Base-by-base conservation (phyloP, 2,329 filamentous ascomycete genomes). In the Pseudogymnoascus sp. region DNA sequence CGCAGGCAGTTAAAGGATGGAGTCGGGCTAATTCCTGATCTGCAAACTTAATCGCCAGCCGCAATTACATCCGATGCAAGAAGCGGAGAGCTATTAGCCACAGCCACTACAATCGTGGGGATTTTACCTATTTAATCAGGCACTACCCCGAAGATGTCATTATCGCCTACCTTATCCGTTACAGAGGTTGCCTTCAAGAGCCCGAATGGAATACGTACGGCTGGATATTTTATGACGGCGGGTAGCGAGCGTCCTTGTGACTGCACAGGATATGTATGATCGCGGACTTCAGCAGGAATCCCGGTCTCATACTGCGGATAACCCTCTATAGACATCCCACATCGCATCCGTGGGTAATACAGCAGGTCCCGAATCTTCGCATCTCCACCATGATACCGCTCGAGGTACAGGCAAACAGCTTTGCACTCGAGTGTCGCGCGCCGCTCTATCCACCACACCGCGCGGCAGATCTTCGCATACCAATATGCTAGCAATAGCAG, bases 401-500 rank as follows among this genome's bases (percentile, higher is more conserved):
- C 67, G 76, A 82, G 65, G 68, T 76, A 78, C n/a, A 77, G 65
- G 64, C 74, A 77, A 21, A 84, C 81, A 0, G 81, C 78, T 53
- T 76, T 74, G n/a, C 79, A 80, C 67, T 84, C 80, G 0, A 83
- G 67, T 28, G 75, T 66, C 4, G 78, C 76, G 53, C 82, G 75
- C 61, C 76, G 72, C 50, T 76, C 73, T 13, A 82, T 65, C 78
- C 80, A 84, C 82, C 81, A 84, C 9, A 74, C 69, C 23, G 74
- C 70, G 11, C 74, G 69, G 13, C 74, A 76, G 13, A 82, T 70
- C 65, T 80, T 79, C 9, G 80, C 78, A 70, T 81, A 83, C 83
- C 83, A 87, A 72, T 80, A 83, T 0, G 79, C 76, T n/a, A 86
- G 71, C 36, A 87, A 67, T 10, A 86, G 69, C 65, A 87, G 68